Evolutionary conservation across 129 eudicot genomes (phyloP), one percentile per base, ranked within the genome.

Genomic region (Lactuca sativa): DNA sequence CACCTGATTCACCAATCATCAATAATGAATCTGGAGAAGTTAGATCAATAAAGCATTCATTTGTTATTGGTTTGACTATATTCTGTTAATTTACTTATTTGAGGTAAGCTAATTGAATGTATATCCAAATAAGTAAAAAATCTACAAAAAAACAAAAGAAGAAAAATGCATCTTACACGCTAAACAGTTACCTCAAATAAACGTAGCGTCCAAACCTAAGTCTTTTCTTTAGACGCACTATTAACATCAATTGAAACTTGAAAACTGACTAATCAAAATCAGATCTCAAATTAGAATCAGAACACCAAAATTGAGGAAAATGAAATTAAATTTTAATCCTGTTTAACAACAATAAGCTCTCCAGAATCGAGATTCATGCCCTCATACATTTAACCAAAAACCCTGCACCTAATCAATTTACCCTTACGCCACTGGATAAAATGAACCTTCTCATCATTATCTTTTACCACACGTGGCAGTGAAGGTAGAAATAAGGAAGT

Each of bases 351-450:
- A 41, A 89, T 82, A 14, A 89, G 86, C 82, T 89, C 96, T 54
- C 96, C 96, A 6, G 92, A 86, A 83, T 89, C 96, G 25, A 89
- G 91, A 76, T 89, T 89, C 90, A 89, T 86, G 18, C 92, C 96
- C 92, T 86, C 83, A 66, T 89, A 89, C 9, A 89, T 92, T 33
- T 85, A 88, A 8, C 96, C 96, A 72, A 83, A 89, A 0, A 90
- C 96, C 10, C 96, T 92, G 13, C 92, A 86, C 0, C 96, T 90
- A 38, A 89, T 89, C 81, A 89, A 77, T 67, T 89, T 90, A 7
- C 92, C 96, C 67, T 75, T 89, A 3, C 96, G 74, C 96, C 96
- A 89, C 69, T 92, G 69, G 56, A 89, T 86, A 2, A 77, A 48
- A 31, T 79, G 80, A 59, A 77, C 71, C 2, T 56, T 54, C 9